Evolutionary conservation across 306 rosid genomes (phyloP).

Genomic region (Citrullus mucosospermus): DNA sequence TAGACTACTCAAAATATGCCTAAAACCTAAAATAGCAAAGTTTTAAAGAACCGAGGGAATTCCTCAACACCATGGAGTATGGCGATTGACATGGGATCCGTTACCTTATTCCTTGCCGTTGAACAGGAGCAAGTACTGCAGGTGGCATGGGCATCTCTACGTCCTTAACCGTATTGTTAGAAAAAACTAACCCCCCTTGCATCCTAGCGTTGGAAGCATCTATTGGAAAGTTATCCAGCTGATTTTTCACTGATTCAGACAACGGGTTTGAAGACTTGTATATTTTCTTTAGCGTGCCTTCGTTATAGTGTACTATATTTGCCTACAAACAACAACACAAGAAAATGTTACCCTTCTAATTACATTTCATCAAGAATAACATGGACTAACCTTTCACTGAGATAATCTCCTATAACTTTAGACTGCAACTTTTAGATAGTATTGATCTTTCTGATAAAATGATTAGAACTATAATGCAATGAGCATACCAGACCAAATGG

Average conservation of each 20-base stretch:
- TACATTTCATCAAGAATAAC: neutral
- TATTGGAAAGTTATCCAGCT: slow-evolving; percentile 27
- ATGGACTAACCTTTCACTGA: neutral
- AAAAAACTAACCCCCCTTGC: slow-evolving; percentile 33
- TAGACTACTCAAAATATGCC: neutral
- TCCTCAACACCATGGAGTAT: neutral
- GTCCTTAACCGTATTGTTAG: slow-evolving; percentile 39
- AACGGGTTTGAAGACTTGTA: slow-evolving; percentile 38
- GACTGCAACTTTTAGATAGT: neutral
- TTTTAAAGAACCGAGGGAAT: neutral
- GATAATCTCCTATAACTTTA: neutral
- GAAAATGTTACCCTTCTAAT: slow-evolving; percentile 14
- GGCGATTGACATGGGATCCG: neutral
- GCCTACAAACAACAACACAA: slow-evolving; percentile 36
- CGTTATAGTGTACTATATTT: slow-evolving; percentile 65
- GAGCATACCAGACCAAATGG: neutral
- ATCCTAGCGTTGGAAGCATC: slow-evolving; percentile 35
- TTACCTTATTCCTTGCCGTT: slow-evolving; percentile 62
- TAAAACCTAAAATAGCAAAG: neutral
- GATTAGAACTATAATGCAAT: neutral
- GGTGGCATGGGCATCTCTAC: slow-evolving; percentile 91
- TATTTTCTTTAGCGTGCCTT: slow-evolving; percentile 64
- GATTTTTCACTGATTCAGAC: slow-evolving; percentile 45
- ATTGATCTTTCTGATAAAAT: neutral
- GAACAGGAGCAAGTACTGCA: slow-evolving; percentile 70